phyloP scores from a whole-genome alignment of 2,329 filamentous ascomycete species.

The Purpureocillium lavendulum region DNA sequence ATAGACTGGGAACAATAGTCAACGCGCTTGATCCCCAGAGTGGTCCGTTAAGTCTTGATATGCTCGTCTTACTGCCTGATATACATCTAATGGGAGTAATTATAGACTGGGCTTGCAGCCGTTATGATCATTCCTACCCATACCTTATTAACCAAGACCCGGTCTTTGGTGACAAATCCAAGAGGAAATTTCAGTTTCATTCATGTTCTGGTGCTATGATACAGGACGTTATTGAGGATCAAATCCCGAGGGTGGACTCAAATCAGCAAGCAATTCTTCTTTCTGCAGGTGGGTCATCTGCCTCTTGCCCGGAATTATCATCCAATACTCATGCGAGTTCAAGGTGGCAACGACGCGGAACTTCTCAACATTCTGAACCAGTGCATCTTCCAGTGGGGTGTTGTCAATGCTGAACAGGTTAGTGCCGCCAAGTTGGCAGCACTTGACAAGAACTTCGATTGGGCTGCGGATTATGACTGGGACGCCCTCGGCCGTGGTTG shows the following conservation, averaged over 20 bases:
- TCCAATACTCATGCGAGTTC: too few species aligned
- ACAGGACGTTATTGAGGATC: not conserved
- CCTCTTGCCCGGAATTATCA: too few species aligned
- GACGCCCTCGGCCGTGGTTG: not conserved
- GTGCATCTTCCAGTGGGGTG: not conserved
- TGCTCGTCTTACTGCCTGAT: too few species aligned
- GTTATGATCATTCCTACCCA: not conserved
- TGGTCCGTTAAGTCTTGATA: too few species aligned
- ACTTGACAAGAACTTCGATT: not conserved
- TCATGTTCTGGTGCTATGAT: not conserved
- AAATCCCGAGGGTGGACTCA: not conserved
- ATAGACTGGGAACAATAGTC: not conserved
- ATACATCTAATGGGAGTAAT: too few species aligned
- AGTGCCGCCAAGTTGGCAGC: not conserved
- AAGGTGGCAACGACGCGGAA: not conserved
- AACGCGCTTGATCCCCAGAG: too few species aligned
- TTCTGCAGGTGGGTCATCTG: not conserved
- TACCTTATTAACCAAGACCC: not conserved
- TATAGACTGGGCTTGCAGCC: not conserved
- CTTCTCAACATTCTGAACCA: not conserved
- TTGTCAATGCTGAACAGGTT: not conserved
- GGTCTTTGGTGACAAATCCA: not conserved
- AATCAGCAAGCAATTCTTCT: not conserved
- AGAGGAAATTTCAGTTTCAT: not conserved
- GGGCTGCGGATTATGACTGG: not conserved